phyloP scores from a whole-genome alignment of 1,139 yeast species.

The Suhomyces bribrorum region DNA sequence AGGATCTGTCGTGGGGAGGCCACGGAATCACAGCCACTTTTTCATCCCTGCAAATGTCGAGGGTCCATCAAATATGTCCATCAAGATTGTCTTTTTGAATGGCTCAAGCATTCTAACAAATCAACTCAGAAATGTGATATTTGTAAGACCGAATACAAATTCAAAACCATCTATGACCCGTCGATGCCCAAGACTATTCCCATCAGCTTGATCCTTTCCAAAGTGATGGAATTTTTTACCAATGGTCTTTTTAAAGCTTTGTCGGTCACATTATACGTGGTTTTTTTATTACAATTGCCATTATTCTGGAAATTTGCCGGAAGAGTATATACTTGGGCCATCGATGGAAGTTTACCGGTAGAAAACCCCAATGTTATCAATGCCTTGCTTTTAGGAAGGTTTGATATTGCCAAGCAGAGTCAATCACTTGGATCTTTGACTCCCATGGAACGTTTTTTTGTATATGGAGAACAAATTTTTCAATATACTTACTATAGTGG shows the following conservation, averaged over 20 bases:
- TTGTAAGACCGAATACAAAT: slow-evolving; percentile 75
- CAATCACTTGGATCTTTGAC: slow-evolving; percentile 1
- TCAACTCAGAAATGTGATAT: slow-evolving; percentile 78
- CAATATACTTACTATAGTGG: slow-evolving; percentile 46
- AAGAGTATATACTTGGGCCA: slow-evolving; percentile 53
- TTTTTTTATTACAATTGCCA: slow-evolving; percentile 55
- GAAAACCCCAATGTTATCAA: slow-evolving; percentile 34
- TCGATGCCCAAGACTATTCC: slow-evolving; percentile 73
- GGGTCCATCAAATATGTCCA: slow-evolving; percentile 94
- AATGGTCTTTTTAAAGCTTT: slow-evolving; percentile 25
- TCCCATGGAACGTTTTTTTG: slow-evolving; percentile 2
- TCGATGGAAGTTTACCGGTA: slow-evolving; percentile 53
- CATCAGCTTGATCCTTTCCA: slow-evolving; percentile 40
- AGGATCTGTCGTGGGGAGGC: slow-evolving; percentile 94
- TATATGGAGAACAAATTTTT: slow-evolving; percentile 18
- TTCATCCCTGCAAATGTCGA: slow-evolving; percentile 90
- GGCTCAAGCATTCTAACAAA: slow-evolving; percentile 72
- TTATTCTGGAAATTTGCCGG: slow-evolving; percentile 56
- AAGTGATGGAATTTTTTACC: slow-evolving; percentile 33
- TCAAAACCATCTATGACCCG: slow-evolving; percentile 69
- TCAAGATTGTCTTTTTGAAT: slow-evolving; percentile 85
- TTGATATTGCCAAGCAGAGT: slow-evolving; percentile 14
- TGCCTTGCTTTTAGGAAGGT: slow-evolving; percentile 54
- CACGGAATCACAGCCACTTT: slow-evolving; percentile 74
- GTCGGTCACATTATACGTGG: slow-evolving; percentile 35